Evolutionary conservation across 805 yeast species (phyloP).

Genomic region (Clavispora asparagi): DNA sequence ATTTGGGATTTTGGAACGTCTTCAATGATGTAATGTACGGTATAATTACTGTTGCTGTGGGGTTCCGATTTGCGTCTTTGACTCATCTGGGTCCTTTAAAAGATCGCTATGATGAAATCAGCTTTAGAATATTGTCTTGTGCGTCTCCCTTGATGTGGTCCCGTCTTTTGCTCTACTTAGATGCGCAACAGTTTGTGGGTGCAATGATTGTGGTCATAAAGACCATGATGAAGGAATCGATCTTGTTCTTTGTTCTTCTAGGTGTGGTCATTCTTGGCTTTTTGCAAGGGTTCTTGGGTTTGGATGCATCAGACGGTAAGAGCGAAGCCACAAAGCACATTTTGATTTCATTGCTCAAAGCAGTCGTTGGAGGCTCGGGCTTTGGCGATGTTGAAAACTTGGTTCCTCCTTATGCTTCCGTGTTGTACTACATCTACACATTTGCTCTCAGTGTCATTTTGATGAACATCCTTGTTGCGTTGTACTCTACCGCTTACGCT

Average conservation of each 20-base stretch:
- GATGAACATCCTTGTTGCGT: constrained; percentile 78
- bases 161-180: constrained; percentile 67
- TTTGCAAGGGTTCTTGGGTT: constrained; percentile 79
- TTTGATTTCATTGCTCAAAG: constrained; percentile 58
- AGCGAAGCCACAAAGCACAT: constrained; percentile 67
- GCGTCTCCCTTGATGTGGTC: constrained; percentile 89
- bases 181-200: constrained; percentile 78
- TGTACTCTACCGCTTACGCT: constrained; percentile 80
- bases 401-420: constrained; percentile 82
- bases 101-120: constrained; percentile 44
- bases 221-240: constrained; percentile 81
- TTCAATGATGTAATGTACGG: constrained; percentile 69
- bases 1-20: constrained; percentile 73
- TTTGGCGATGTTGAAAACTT: constrained; percentile 65
- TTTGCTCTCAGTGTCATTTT: constrained; percentile 71
- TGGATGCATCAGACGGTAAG: constrained; percentile 84
- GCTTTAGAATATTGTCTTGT: constrained; percentile 68
- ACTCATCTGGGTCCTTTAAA: constrained; percentile 16
- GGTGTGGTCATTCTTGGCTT: constrained; percentile 72
- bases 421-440: constrained; percentile 71
- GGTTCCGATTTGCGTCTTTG: constrained; percentile 45
- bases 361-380: constrained; percentile 71
- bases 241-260: constrained; percentile 74
- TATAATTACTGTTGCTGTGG: constrained; percentile 48
- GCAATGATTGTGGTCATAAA: constrained; percentile 82